These are phyloP conservation scores for Syncephalis fuscata DNA, from an alignment of 371 early-diverging fungal genomes.

Conservation along the genomic window DNA sequence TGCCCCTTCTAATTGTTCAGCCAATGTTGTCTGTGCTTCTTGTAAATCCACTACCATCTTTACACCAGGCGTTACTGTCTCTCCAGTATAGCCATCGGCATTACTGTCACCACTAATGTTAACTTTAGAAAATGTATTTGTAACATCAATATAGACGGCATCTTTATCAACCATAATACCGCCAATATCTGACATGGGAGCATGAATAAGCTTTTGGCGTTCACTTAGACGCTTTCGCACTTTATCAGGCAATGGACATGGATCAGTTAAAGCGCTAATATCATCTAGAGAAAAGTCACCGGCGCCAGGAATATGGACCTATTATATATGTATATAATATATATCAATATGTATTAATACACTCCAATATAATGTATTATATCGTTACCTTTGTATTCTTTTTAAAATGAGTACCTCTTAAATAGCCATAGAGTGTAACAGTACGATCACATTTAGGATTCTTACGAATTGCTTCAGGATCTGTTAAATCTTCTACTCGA, in stretches of 20 bases:
- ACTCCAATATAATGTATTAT: background rate
- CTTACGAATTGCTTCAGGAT: constrained; percentile 62
- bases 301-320: constrained; percentile 87
- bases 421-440: constrained; percentile 85
- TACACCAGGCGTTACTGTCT: constrained; percentile 55
- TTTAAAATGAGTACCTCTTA: constrained; percentile 87
- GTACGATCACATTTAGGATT: constrained; percentile 82
- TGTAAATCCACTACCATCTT: constrained; percentile 84
- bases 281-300: constrained; percentile 73
- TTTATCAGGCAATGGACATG: constrained; percentile 89
- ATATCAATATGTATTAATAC: background rate
- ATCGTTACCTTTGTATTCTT: constrained; percentile 26
- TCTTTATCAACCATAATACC: constrained; percentile 97
- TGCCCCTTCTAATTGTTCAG: constrained; percentile 56
- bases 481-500: constrained; percentile 92
- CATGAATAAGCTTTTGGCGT: constrained; percentile 88
- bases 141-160: constrained; percentile 93
- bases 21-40: constrained; percentile 57
- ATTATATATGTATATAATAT: constrained; percentile 8
- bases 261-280: constrained; percentile 68
- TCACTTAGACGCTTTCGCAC: constrained; percentile 75
- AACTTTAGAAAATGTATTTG: constrained; percentile 56
- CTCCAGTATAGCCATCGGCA: constrained; percentile 8
- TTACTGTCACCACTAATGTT: constrained; percentile 12
- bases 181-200: constrained; percentile 96